Percentiles rank a stretch among this genome's conserved stretches.
Evolutionary conservation across 1,284 basidiomycete species (phyloP).

Genomic region (Irpex lacteus): DNA sequence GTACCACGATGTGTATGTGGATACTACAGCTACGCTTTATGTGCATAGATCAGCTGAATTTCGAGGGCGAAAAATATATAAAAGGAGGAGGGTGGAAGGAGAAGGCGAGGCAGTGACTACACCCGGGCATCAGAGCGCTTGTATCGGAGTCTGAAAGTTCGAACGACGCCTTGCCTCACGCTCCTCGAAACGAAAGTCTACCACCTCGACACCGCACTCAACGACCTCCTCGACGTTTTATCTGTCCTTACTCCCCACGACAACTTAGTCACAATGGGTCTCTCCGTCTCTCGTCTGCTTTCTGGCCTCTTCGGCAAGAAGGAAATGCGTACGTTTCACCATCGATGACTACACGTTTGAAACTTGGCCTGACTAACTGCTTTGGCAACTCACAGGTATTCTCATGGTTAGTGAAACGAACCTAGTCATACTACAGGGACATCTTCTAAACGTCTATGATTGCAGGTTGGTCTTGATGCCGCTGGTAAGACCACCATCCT

Average conservation of each 20-base stretch:
- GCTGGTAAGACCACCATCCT: conserved; percentile 98
- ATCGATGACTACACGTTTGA: conserved; percentile 24
- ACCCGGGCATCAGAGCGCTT: conserved; percentile 11
- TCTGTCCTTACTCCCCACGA: conserved; percentile 16
- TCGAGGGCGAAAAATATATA: neutral
- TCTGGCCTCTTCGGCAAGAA: conserved; percentile 95
- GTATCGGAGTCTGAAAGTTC: conserved; percentile 17
- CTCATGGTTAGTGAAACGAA: conserved; percentile 45
- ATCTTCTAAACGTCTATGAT: conserved; percentile 8
- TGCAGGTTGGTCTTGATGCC: conserved; percentile 92
- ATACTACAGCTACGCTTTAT: neutral
- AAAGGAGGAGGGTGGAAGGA: neutral
- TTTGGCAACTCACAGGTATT: conserved; percentile 39
- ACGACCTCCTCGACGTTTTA: conserved; percentile 18
- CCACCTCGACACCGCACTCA: conserved; percentile 23
- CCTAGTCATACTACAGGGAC: neutral
- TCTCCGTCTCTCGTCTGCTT: conserved; percentile 81
- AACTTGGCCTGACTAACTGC: conserved; percentile 20
- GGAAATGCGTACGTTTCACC: conserved; percentile 88
- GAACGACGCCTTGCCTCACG: conserved; percentile 17
- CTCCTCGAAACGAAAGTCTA: conserved; percentile 15
- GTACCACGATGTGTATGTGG: neutral
- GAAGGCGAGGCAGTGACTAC: conserved; percentile 4
- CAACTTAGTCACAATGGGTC: conserved; percentile 63
- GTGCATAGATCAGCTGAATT: neutral